Conservation (phyloP, 2,329 filamentous ascomycete genomes). For the Curvularia verruculosa region DNA sequence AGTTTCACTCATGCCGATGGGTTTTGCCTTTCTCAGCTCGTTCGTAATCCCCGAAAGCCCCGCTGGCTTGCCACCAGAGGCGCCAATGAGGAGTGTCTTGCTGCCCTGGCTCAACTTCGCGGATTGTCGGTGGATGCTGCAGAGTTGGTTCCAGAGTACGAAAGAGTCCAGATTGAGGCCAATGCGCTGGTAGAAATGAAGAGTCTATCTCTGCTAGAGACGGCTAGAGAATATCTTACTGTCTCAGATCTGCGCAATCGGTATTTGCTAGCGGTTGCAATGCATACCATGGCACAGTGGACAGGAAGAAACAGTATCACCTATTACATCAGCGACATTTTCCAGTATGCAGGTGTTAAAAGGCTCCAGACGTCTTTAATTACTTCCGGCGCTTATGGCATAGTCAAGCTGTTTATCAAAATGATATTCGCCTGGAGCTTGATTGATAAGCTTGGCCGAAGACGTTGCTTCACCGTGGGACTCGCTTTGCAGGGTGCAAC, state of each 20-base stretch:
- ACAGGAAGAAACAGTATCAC: background rate
- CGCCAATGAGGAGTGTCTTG: background rate
- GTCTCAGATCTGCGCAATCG: background rate
- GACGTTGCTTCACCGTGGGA: background rate
- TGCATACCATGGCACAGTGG: background rate
- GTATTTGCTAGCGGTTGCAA: background rate
- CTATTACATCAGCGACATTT: background rate
- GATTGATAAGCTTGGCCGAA: background rate
- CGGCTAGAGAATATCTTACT: background rate
- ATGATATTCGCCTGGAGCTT: background rate
- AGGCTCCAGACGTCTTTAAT: background rate
- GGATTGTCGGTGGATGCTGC: background rate
- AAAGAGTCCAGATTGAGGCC: background rate
- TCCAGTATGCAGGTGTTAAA: background rate
- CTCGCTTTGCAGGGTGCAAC: background rate
- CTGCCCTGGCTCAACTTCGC: background rate
- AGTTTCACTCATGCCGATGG: background rate
- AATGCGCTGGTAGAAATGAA: background rate
- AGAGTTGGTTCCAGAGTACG: background rate
- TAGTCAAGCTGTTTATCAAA: background rate
- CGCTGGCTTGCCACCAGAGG: background rate
- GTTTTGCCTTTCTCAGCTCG: background rate
- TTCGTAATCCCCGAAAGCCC: background rate
- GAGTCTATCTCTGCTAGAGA: background rate
- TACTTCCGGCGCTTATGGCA: background rate